Evolutionary conservation across 2,329 filamentous ascomycete genomes (phyloP).

Genomic region (Colletotrichum noveboracense): DNA sequence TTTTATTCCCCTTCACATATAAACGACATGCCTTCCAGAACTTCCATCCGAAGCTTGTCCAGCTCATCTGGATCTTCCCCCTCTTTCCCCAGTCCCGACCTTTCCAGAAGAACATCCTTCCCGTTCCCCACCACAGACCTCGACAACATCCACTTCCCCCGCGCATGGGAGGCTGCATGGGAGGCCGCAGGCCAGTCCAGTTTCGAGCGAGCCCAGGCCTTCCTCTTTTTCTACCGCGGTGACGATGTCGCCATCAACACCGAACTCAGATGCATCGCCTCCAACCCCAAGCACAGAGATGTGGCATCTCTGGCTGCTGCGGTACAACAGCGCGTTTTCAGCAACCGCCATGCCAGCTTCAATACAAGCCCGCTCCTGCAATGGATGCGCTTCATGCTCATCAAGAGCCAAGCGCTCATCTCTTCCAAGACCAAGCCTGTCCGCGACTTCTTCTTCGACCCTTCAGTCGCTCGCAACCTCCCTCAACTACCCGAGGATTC

Average conservation of each 20-base stretch:
- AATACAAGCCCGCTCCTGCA: conserved; percentile 34
- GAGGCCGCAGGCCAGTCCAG: conserved; percentile 21
- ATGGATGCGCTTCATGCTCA: conserved; percentile 27
- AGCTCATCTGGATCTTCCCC: background rate
- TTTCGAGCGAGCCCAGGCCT: conserved; percentile 35
- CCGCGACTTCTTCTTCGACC: background rate
- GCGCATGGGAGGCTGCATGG: background rate
- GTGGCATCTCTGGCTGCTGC: conserved; percentile 27
- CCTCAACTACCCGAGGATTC: background rate
- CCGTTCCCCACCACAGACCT: background rate
- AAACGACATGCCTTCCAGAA: background rate
- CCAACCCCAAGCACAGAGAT: conserved; percentile 24
- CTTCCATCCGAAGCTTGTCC: background rate
- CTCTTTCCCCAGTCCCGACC: background rate
- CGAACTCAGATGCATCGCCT: conserved; percentile 33
- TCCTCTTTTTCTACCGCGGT: conserved; percentile 33
- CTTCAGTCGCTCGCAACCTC: background rate
- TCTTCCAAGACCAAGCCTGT: background rate
- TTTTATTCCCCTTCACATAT: background rate
- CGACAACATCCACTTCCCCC: background rate
- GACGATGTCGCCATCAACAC: conserved; percentile 26
- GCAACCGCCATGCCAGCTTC: conserved; percentile 33
- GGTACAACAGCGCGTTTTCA: conserved; percentile 31
- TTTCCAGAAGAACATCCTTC: background rate
- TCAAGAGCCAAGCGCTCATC: background rate